Evolutionary conservation across 2,329 filamentous ascomycete species (phyloP), one percentile per base, ranked within the genome.

Genomic region (Capronia epimyces): DNA sequence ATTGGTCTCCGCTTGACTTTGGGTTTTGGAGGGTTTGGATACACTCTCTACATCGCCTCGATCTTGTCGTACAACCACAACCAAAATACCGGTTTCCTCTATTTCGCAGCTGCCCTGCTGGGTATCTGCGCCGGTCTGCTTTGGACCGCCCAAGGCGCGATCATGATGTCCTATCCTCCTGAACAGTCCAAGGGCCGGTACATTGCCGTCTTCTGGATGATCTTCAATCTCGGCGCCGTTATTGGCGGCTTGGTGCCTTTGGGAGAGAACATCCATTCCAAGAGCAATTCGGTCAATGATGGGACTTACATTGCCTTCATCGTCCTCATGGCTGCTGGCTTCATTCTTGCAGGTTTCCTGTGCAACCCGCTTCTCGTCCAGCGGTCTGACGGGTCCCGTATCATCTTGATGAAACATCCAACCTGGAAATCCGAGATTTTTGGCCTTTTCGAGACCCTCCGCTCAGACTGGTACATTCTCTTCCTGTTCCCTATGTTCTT

Each of bases 221-320:
- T 94, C 64, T 93, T 93, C 78, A 93, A 93, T 71, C 67, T 87
- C 53, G 88, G 88, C 59, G 87, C 81, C 61, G 87, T 91, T 58
- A 86, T 93, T 64, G 88, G 88, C 59, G 80, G 82, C 63, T 62
- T 80, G 68, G 74, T 75, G 24, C 72, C 72, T 3, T 65, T 75
- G 4, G 72, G 67, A 12, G 68, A 75, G 54, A 75, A 75, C 41
- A 62, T 75, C 49, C 69, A 75, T 51, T 52, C 63, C 40, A 65
- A 58, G 5, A 65, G 63, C 20, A 70, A 69, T 24, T 60, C 56
- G 12, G 73, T 75, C 40, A 71, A 69, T 41, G 84, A 90, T 62
- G 88, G 87, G 48, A 94, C 89, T n/a, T 95, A 94, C 63, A 81
- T 90, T 49, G 89, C 83, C 34, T 93, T 95, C 72, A 82, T 94